phyloP scores from a whole-genome alignment of 2,329 filamentous ascomycete species.

The Chrysosphaeria jannelii region DNA sequence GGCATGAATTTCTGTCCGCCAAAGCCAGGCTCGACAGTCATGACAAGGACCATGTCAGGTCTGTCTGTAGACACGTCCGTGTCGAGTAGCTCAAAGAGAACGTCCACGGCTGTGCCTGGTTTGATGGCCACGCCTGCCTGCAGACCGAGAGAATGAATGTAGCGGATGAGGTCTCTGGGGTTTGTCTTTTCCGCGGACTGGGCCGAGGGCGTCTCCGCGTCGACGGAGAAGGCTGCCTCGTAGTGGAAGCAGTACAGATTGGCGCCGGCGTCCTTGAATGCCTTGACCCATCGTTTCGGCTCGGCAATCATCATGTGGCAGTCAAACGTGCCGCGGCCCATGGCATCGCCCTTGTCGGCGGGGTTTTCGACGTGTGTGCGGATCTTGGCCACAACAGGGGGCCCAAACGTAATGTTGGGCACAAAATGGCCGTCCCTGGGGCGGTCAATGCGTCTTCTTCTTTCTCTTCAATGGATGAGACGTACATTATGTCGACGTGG shows the following conservation, averaged over 20 bases:
- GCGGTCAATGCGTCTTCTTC: not conserved
- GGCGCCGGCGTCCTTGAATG: constrained; percentile 79
- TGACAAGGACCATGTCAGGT: constrained; percentile 96
- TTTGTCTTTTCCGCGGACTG: constrained; percentile 25
- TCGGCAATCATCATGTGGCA: constrained; percentile 99
- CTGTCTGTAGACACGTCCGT: constrained; percentile 39
- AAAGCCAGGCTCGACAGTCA: constrained; percentile 95
- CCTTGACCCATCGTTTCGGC: constrained; percentile 95
- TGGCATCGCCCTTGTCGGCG: constrained; percentile 11
- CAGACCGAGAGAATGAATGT: constrained; percentile 71
- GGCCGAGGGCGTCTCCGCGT: constrained; percentile 48
- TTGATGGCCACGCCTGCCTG: constrained; percentile 89
- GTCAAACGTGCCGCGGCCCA: constrained; percentile 79
- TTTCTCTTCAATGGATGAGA: not conserved
- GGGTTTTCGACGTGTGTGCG: constrained; percentile 52
- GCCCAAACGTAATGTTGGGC: constrained; percentile 90
- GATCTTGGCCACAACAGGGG: constrained; percentile 85
- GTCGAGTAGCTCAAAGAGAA: constrained; percentile 73
- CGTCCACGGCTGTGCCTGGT: constrained; percentile 67
- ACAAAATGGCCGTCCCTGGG: constrained; percentile 91
- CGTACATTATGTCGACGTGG: constrained; percentile 70
- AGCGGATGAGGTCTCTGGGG: constrained; percentile 60
- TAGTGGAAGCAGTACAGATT: constrained; percentile 99
- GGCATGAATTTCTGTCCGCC: constrained; percentile 98
- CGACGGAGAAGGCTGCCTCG: constrained; percentile 74